Evolutionary conservation across 2,329 filamentous ascomycete species (phyloP).

Genomic region (Dothideomycetes sp.): DNA sequence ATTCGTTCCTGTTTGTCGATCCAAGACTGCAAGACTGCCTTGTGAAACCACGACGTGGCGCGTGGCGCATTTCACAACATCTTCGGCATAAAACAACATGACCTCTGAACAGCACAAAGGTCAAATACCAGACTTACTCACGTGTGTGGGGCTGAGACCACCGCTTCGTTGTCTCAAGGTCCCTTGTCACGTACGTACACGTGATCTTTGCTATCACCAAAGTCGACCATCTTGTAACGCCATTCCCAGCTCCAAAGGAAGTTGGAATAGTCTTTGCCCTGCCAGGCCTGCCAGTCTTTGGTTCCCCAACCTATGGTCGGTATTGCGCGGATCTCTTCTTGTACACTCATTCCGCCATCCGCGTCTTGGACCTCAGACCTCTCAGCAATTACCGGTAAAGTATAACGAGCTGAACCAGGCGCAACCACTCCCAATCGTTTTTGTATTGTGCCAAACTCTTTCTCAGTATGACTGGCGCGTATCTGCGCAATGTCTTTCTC

Average conservation of each 20-base stretch:
- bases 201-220: not conserved
- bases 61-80: no score
- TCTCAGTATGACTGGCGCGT: not conserved
- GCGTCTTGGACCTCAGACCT: slow-evolving; percentile 1
- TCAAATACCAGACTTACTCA: no score
- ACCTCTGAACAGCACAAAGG: no score
- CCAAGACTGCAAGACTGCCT: no score
- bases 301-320: slow-evolving; percentile 19
- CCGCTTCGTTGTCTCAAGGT: no score
- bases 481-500: slow-evolving; percentile 16
- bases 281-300: slow-evolving; percentile 3
- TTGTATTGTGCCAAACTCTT: slow-evolving; percentile 9
- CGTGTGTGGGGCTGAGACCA: no score
- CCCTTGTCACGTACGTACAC: not conserved
- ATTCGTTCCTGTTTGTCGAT: no score
- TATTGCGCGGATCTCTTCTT: slow-evolving; percentile 17
- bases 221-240: slow-evolving; percentile 17
- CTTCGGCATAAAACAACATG: no score
- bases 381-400: slow-evolving; percentile 24
- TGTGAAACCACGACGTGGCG: no score
- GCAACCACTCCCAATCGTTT: slow-evolving; percentile 18
- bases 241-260: slow-evolving; percentile 14
- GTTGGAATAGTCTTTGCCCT: not conserved
- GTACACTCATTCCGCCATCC: not conserved
- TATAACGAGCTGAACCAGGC: slow-evolving; percentile 28